Conservation (phyloP, 345 rosid genomes). For the Leavenworthia alabamica region DNA sequence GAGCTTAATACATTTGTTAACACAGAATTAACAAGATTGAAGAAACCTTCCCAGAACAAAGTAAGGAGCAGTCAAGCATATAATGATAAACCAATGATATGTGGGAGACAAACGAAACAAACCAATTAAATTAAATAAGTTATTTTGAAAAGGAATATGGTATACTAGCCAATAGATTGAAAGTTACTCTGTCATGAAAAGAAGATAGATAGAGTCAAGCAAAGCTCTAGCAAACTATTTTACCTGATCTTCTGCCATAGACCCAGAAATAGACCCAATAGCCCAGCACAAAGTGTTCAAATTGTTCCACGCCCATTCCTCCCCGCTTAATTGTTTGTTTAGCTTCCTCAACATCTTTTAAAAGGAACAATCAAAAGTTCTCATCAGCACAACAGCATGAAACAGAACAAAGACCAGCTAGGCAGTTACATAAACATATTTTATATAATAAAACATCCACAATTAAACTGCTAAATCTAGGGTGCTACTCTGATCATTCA, state of each 20-base stretch:
- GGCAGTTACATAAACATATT: not conserved
- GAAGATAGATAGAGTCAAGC: not conserved
- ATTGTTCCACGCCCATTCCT: slow-evolving; percentile 99
- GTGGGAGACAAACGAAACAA: too few species aligned
- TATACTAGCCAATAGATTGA: not conserved
- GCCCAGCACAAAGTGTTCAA: slow-evolving; percentile 98
- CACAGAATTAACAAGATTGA: slow-evolving; percentile 7
- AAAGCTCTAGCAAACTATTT: not conserved
- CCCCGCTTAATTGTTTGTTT: slow-evolving; percentile 88
- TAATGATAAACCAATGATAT: slow-evolving; percentile 5
- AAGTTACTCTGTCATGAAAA: not conserved
- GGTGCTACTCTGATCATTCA: not conserved
- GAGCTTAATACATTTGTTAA: not conserved
- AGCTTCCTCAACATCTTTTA: slow-evolving; percentile 92
- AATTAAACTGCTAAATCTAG: not conserved
- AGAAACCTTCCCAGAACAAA: slow-evolving; percentile 1
- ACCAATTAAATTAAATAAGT: not conserved
- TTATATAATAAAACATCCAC: not conserved
- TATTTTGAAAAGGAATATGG: not conserved
- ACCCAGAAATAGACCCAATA: slow-evolving; percentile 97
- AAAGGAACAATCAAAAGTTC: slow-evolving; percentile 12
- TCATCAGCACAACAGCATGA: slow-evolving; percentile 14
- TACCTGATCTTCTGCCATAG: slow-evolving; percentile 99
- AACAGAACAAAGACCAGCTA: too few species aligned
- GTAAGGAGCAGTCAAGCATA: not conserved